These are phyloP conservation scores for Tulasnella sp. DNA, from an alignment of 768 basidiomycete genomes.

Conservation along the genomic window DNA sequence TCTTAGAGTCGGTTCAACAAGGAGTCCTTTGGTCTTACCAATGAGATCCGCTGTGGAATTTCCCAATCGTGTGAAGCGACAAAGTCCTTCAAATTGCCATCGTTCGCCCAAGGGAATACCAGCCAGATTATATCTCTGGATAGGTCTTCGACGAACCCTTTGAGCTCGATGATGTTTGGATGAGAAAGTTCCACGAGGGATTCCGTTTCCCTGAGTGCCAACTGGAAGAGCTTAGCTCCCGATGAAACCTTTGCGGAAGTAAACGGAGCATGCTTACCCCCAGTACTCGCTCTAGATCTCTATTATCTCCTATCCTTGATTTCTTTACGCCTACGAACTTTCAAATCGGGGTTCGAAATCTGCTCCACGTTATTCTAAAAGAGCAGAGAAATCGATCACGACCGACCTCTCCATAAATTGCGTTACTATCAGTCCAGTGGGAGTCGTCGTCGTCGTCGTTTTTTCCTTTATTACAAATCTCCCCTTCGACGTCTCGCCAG, in stretches of 20 bases:
- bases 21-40: not conserved
- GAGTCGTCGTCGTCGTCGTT: no score
- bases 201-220: not conserved
- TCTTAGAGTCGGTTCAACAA: not conserved
- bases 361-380: not conserved
- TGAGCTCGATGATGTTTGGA: not conserved
- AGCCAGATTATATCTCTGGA: not conserved
- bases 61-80: not conserved
- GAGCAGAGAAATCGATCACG: not conserved
- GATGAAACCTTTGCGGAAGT: not conserved
- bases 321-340: not conserved
- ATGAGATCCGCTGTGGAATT: not conserved
- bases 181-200: not conserved
- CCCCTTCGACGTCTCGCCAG: no score
- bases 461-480: no score
- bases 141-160: not conserved
- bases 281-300: not conserved
- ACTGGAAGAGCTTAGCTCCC: not conserved
- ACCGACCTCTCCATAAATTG: no score
- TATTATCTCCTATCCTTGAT: not conserved
- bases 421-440: no score
- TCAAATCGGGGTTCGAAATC: not conserved
- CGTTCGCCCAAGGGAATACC: not conserved
- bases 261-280: not conserved
- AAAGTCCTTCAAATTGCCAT: not conserved